Percentiles rank a stretch among this genome's conserved stretches.
Evolutionary conservation across 1,284 basidiomycete species (phyloP).

Genomic region (Pisolithus thermaeus): DNA sequence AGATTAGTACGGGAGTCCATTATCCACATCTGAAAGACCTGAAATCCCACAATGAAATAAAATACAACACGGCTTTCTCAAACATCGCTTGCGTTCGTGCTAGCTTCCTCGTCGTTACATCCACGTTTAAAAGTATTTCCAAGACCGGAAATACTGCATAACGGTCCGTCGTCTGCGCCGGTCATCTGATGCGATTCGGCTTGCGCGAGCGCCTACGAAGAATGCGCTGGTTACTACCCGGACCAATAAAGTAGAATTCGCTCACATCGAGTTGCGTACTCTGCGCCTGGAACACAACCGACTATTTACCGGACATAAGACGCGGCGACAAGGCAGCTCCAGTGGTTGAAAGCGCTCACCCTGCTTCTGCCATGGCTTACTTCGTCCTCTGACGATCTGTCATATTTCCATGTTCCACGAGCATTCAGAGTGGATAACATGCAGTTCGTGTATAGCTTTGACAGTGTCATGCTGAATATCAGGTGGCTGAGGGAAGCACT

Average conservation of each 20-base stretch:
- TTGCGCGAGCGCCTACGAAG: background rate
- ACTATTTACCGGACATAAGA: background rate
- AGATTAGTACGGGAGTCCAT: no score
- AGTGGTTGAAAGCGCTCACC: background rate
- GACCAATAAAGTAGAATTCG: background rate
- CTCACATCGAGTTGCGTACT: background rate
- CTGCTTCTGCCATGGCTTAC: background rate
- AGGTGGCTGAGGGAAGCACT: background rate
- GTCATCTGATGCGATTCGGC: background rate
- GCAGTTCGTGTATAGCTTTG: slow-evolving; percentile 4
- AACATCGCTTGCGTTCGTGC: no score
- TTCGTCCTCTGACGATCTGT: background rate
- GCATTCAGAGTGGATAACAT: slow-evolving; percentile 1
- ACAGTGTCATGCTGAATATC: background rate
- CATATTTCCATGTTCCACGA: background rate
- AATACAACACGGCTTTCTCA: no score
- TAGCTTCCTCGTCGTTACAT: no score
- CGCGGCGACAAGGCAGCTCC: background rate
- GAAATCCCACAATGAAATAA: no score
- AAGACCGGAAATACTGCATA: no score
- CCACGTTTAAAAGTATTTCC: no score
- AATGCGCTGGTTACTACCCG: background rate
- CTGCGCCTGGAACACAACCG: background rate
- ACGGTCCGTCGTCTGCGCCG: background rate
- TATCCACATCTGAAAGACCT: no score